phyloP scores from a whole-genome alignment of 2,329 filamentous ascomycete species.

The Whalleya microplaca region DNA sequence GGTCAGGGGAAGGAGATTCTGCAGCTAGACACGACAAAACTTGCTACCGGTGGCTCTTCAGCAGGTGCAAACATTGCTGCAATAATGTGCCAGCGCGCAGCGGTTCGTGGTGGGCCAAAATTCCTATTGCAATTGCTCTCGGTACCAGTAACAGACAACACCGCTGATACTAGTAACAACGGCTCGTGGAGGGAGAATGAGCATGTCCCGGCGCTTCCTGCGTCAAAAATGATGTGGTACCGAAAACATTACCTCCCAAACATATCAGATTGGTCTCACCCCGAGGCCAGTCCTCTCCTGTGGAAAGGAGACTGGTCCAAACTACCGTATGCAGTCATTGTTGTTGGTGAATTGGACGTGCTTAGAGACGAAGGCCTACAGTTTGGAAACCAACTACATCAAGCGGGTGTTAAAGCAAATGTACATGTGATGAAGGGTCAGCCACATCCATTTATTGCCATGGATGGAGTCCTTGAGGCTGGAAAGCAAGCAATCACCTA shows the following conservation, averaged over 20 bases:
- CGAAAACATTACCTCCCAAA: slow-evolving; percentile 60
- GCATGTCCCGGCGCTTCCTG: slow-evolving; percentile 54
- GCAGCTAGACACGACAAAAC: slow-evolving; percentile 46
- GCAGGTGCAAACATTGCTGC: slow-evolving; percentile 57
- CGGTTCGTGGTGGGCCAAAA: slow-evolving; percentile 37
- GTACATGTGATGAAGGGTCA: slow-evolving; percentile 56
- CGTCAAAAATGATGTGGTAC: slow-evolving; percentile 64
- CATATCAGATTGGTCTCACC: slow-evolving; percentile 47
- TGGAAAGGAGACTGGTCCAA: slow-evolving; percentile 53
- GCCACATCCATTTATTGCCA: slow-evolving; percentile 62
- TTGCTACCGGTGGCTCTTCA: slow-evolving; percentile 55
- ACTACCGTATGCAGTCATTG: slow-evolving; percentile 54
- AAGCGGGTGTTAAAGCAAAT: slow-evolving; percentile 51
- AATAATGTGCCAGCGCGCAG: slow-evolving; percentile 55
- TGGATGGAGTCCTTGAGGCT: slow-evolving; percentile 58
- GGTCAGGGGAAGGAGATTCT: slow-evolving; percentile 34
- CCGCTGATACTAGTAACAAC: slow-evolving; percentile 48
- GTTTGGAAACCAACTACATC: slow-evolving; percentile 52
- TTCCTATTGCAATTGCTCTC: slow-evolving; percentile 56
- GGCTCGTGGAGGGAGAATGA: slow-evolving; percentile 55
- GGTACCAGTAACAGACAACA: slow-evolving; percentile 63
- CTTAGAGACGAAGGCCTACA: slow-evolving; percentile 56
- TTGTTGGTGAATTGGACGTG: slow-evolving; percentile 61
- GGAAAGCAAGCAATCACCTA: slow-evolving; percentile 53
- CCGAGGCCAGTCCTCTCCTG: slow-evolving; percentile 59